phyloP scores from a whole-genome alignment of 2,329 filamentous ascomycete genomes.

The Xylariaceae sp. region DNA sequence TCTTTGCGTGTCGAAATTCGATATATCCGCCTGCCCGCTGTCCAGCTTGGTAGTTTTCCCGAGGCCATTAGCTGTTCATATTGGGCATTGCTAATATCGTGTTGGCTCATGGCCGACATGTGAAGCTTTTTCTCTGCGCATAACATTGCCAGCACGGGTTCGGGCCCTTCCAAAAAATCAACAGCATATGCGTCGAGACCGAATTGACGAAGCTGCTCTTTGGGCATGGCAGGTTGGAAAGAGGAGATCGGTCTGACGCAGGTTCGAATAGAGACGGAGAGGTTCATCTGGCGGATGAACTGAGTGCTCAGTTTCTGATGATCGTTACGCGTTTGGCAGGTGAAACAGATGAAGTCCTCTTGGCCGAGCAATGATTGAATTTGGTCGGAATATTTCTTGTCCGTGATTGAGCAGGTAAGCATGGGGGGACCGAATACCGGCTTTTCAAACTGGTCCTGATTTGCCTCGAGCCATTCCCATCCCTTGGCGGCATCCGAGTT shows the following conservation, averaged over 20 bases:
- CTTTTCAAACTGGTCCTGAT: slow-evolving; percentile 64
- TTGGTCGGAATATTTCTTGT: slow-evolving; percentile 57
- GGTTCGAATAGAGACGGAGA: slow-evolving; percentile 68
- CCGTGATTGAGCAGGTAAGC: slow-evolving; percentile 71
- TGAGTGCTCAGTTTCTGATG: slow-evolving; percentile 65
- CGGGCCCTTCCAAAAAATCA: slow-evolving; percentile 74
- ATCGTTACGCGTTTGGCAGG: slow-evolving; percentile 68
- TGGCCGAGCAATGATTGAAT: slow-evolving; percentile 47
- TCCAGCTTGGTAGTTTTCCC: slow-evolving; percentile 59
- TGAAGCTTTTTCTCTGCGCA: slow-evolving; percentile 69
- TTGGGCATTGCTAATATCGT: slow-evolving; percentile 60
- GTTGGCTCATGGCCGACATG: slow-evolving; percentile 57
- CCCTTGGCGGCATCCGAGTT: slow-evolving; percentile 62
- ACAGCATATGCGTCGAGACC: slow-evolving; percentile 77
- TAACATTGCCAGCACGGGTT: slow-evolving; percentile 79
- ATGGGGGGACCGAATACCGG: slow-evolving; percentile 77
- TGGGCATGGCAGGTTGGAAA: slow-evolving; percentile 50
- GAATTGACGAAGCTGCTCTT: slow-evolving; percentile 47
- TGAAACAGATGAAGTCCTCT: slow-evolving; percentile 62
- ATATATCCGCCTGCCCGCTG: slow-evolving; percentile 60
- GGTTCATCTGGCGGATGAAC: slow-evolving; percentile 56
- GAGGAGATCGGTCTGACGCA: slow-evolving; percentile 48
- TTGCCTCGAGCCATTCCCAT: slow-evolving; percentile 76
- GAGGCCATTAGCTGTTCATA: slow-evolving; percentile 58
- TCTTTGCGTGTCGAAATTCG: slow-evolving; percentile 66